Evolutionary conservation across 2,329 filamentous ascomycete species (phyloP), one percentile per base, ranked within the genome.

Genomic region (Fusarium tricinctum): DNA sequence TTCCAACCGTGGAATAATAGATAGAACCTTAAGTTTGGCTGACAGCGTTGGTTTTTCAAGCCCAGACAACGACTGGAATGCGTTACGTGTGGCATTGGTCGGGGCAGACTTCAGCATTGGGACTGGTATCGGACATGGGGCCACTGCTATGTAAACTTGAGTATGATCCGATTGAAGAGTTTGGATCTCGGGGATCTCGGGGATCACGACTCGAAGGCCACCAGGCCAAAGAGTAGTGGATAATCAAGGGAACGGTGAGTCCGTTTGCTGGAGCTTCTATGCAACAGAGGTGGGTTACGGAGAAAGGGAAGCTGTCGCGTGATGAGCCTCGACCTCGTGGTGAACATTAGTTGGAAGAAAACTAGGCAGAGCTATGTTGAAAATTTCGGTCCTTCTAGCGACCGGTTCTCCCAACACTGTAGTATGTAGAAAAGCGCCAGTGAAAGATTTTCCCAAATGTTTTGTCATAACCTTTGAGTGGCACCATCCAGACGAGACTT

Each of bases 51-150:
- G 32, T 22, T 10, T 14, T 13, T 8, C 19, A 22, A 52, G 47
- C 47, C 53, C 53, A 64, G 59, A 38, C 14, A 4, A 32, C 5
- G 38, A 42, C 58, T 57, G 66, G 57, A 49, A 46, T 65, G 55
- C 46, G 50, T 20, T 15, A 39, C 19, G 5, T 49, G 47, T 60
- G 47, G 28, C 17, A 44, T 35, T 46, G 45, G 44, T 51, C 30
- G 8, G 23, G n/a, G 20, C 23, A 42, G 26, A 55, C 45, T 39
- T 58, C 46, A 19, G 14, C n/a, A n/a, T 26, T 20, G 22, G 22
- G n/a, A 44, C 40, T 56, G 12, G 35, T 42, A 23, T 33, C 32
- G 42, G 46, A 35, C 22, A n/a, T 26, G 28, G 23, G 44, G 33
- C 44, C 26, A 51, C 20, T 28, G 17, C 13, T 48, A 15, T 15